These are phyloP conservation scores for Pleoardoris graminearum DNA, from an alignment of 2,329 filamentous ascomycete species.

Conservation along the genomic window DNA sequence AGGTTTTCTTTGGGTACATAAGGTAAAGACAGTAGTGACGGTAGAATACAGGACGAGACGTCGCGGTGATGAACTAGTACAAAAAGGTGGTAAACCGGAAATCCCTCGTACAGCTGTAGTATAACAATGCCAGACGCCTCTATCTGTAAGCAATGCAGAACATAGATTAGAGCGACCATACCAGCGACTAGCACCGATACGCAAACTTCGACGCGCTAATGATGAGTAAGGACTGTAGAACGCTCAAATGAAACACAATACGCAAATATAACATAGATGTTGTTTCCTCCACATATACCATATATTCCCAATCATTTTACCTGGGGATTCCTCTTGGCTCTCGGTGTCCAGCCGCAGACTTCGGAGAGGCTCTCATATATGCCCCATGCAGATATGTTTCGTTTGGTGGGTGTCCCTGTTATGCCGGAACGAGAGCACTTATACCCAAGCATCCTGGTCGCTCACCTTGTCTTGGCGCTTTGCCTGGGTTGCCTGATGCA, in stretches of 20 bases:
- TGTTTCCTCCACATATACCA: not conserved
- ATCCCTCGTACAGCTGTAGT: too few relatives aligned
- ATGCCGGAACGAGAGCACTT: not conserved
- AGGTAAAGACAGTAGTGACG: too few relatives aligned
- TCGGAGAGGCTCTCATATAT: not conserved
- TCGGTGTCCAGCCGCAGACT: not conserved
- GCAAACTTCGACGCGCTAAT: not conserved
- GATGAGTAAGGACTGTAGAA: not conserved
- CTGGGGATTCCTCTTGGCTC: not conserved
- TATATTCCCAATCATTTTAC: not conserved
- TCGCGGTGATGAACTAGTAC: too few relatives aligned
- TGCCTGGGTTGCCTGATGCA: constrained; percentile 22
- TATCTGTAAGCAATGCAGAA: too few relatives aligned
- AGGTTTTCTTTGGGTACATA: too few relatives aligned
- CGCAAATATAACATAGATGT: not conserved
- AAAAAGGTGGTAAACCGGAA: too few relatives aligned
- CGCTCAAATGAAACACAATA: not conserved
- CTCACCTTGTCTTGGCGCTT: constrained; percentile 11
- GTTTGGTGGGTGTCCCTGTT: too few relatives aligned
- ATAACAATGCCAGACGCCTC: too few relatives aligned
- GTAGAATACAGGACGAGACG: too few relatives aligned
- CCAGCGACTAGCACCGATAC: not conserved
- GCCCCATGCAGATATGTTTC: not conserved
- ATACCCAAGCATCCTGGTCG: constrained; percentile 11
- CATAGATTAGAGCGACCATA: not conserved